A percentile compares a stretch with the other conserved stretches of the same genome.
phyloP scores from a whole-genome alignment of 306 rosid genomes.

The Quercus suber region DNA sequence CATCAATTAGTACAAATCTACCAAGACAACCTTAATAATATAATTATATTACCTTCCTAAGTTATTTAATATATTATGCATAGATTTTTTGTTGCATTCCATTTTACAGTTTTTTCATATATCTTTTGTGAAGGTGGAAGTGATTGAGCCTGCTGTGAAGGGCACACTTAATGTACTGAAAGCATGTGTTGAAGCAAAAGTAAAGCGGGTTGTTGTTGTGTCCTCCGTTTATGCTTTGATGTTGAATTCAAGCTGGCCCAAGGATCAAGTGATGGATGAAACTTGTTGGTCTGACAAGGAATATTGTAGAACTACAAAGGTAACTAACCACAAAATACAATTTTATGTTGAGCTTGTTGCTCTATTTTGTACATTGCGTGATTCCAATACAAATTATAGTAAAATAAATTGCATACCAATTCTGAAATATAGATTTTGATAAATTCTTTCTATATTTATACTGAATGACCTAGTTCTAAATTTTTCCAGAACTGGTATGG shows the following conservation, averaged over 20 bases:
- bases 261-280: slow-evolving; percentile 38
- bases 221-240: slow-evolving; percentile 33
- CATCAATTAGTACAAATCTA: background rate
- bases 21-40: background rate
- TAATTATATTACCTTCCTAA: background rate
- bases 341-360: background rate
- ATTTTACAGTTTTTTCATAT: background rate
- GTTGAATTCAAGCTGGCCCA: slow-evolving; percentile 35
- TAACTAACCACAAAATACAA: background rate
- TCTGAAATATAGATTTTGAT: too few relatives aligned
- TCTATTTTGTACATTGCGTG: background rate
- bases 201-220: slow-evolving; percentile 39
- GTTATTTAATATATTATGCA: too few relatives aligned
- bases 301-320: slow-evolving; percentile 37
- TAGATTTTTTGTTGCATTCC: too few relatives aligned
- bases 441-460: background rate
- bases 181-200: slow-evolving; percentile 33
- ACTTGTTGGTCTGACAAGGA: slow-evolving; percentile 47
- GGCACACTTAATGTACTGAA: slow-evolving; percentile 36
- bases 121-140: slow-evolving; percentile 16
- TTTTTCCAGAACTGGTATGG: slow-evolving; percentile 74
- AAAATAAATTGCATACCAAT: too few relatives aligned
- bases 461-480: background rate
- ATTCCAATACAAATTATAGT: too few relatives aligned
- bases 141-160: slow-evolving; percentile 30